phyloP scores from a whole-genome alignment of 345 rosid genomes.

The Clarkia xantiana region DNA sequence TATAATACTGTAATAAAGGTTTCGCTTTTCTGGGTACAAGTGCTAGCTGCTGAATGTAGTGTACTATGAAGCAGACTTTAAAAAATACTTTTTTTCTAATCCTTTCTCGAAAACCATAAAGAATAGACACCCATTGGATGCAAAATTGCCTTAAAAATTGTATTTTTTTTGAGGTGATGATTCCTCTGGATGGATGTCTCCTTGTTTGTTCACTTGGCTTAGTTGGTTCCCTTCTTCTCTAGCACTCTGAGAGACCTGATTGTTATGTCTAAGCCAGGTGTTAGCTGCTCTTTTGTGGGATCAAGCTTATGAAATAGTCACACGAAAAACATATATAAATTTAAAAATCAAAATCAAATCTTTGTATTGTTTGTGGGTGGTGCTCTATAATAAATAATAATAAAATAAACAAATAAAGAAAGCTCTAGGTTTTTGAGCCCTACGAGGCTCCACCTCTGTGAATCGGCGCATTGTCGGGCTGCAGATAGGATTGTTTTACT shows the following conservation, averaged over 20 bases:
- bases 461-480: no score
- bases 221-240: constrained; percentile 62
- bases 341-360: no score
- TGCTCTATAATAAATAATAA: no score
- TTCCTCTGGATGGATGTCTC: constrained; percentile 41
- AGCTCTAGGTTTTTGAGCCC: no score
- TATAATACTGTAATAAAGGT: neutral
- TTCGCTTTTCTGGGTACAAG: constrained; percentile 16
- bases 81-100: neutral
- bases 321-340: no score
- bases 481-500: no score
- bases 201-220: constrained; percentile 32
- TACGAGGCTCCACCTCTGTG: no score
- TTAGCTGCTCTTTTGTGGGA: constrained; percentile 1
- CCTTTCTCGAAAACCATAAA: constrained; percentile 2
- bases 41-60: constrained; percentile 5
- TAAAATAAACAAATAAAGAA: no score
- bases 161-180: constrained; percentile 21
- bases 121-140: constrained; percentile 7
- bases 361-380: no score
- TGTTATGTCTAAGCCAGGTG: constrained; percentile 28
- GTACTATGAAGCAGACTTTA: constrained; percentile 4
- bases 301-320: no score
- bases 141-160: no score
- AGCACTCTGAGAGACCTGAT: constrained; percentile 12